Base-by-base conservation (phyloP, 768 basidiomycete species). In the Lactarius indigo region DNA sequence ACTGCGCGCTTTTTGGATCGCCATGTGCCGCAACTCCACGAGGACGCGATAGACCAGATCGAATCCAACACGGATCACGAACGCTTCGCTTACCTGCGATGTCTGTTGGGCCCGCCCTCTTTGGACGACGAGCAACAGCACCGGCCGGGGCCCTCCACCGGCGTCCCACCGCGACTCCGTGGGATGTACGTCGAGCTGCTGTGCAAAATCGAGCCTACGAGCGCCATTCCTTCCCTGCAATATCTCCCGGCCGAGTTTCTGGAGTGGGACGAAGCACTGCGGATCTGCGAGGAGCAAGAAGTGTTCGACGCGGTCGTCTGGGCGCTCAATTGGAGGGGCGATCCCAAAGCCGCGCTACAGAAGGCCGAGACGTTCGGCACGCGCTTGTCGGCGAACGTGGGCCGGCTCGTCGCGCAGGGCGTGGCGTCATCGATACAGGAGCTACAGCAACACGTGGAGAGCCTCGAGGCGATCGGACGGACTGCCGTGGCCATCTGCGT, bases 251-350 rank as follows among this genome's bases (percentile, higher is more conserved):
- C 73, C 6, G 81, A 82, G 18, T 78, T 77, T 61, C 75, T 93
- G 57, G 87, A 91, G 63, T 84, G 87, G 77, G 68, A 76, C 2
- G 78, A 83, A 26, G 78, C 88, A 30, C 78, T 87, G 18, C 78
- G 78, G 5, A 83, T 85, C 10, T 96, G 93, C 75, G 90, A 95
- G 75, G 75, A 80, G 2, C 80, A 82, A 23, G 80, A 80, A 50
- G 87, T 86, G 18, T 90, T 83, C 69, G 87, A 92, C 58, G 92
- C 91, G 10, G 87, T 90, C 28, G 78, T 98, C 5, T 98, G 96
- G 96, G 82, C 87, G 2, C 77, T 87, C 56, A 83, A 94, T 70
- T 81, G 83, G 72, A 81, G 79, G 52, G 90, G 89, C 2, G 78
- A 86, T 57, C 84, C 89, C 10, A 79, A 77, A 60, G 82, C 80